These are phyloP conservation scores for Boletus sp. DNA, from an alignment of 1,284 basidiomycete genomes.

Conservation along the genomic window DNA sequence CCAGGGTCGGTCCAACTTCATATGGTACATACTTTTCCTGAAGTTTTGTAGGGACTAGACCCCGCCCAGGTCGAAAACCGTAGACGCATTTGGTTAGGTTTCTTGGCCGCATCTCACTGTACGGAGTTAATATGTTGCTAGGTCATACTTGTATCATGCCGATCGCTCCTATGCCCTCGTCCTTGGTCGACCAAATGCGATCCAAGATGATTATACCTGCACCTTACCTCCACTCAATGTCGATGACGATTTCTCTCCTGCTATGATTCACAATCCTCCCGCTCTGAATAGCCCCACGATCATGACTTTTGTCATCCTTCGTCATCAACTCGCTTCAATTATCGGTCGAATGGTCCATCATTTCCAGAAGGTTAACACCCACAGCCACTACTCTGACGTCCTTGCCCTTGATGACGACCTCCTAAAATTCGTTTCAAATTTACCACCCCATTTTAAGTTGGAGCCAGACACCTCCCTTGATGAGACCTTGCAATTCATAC, in stretches of 20 bases:
- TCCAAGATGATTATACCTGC: conserved; percentile 86
- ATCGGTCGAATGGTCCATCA: conserved; percentile 95
- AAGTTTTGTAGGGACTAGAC: conserved; percentile 65
- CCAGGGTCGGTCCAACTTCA: conserved; percentile 58
- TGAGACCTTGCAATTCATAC: conserved; percentile 61
- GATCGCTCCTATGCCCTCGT: conserved; percentile 93
- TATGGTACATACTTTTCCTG: conserved; percentile 11
- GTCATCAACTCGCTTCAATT: conserved; percentile 81
- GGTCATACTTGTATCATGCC: conserved; percentile 92
- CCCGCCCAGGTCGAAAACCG: conserved; percentile 86
- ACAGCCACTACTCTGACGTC: conserved; percentile 87
- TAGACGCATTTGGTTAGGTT: conserved; percentile 81
- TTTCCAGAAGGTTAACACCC: conserved; percentile 87
- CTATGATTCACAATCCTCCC: conserved; percentile 47
- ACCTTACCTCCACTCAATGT: conserved; percentile 84
- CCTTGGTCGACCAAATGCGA: conserved; percentile 86
- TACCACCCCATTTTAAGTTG: conserved; percentile 80
- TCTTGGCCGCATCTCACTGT: conserved; percentile 3
- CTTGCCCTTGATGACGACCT: conserved; percentile 85
- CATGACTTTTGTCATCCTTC: conserved; percentile 88
- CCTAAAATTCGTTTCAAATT: conserved; percentile 70
- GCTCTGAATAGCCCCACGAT: conserved; percentile 77
- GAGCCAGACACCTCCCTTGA: conserved; percentile 83
- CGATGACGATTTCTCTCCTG: conserved; percentile 63
- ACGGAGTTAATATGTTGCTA: conserved; percentile 36